Percentiles rank a stretch among this genome's conserved stretches.
phyloP scores from a whole-genome alignment of 1,284 basidiomycete genomes.

The Microbotryum lychnidis-dioicae region DNA sequence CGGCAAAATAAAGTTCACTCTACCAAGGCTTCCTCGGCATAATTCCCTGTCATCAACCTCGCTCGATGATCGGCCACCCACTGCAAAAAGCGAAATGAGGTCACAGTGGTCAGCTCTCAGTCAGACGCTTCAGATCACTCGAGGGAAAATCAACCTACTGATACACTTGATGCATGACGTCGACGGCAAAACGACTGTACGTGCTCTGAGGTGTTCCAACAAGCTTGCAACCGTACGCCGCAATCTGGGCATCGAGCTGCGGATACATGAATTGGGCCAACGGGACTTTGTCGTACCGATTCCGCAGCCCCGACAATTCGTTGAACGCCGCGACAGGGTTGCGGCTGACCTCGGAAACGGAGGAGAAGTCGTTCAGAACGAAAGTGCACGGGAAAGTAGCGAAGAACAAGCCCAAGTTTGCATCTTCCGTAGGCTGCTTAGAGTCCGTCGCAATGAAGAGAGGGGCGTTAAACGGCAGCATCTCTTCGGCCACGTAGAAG shows the following conservation, averaged over 20 bases:
- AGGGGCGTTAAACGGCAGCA: conserved; percentile 51
- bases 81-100: conserved; percentile 1
- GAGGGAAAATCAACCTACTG: conserved; percentile 37
- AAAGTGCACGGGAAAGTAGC: conserved; percentile 62
- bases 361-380: conserved; percentile 53
- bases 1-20: too few species aligned
- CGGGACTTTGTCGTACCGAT: conserved; percentile 50
- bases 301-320: conserved; percentile 45
- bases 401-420: conserved; percentile 48
- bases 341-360: conserved; percentile 9
- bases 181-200: conserved; percentile 59
- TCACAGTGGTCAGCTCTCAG: neutral
- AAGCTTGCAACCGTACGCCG: conserved; percentile 51
- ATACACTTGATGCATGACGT: conserved; percentile 57
- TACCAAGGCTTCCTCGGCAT: neutral
- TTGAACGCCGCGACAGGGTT: conserved; percentile 35
- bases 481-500: conserved; percentile 29
- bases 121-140: neutral
- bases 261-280: conserved; percentile 52
- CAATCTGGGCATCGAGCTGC: conserved; percentile 61
- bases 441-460: conserved; percentile 65
- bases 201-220: conserved; percentile 63
- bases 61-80: conserved; percentile 26
- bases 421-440: conserved; percentile 40
- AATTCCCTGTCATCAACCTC: conserved; percentile 5